These are phyloP conservation scores for Lecanicillium sp. DNA, from an alignment of 2,329 filamentous ascomycete species.

Conservation along the genomic window DNA sequence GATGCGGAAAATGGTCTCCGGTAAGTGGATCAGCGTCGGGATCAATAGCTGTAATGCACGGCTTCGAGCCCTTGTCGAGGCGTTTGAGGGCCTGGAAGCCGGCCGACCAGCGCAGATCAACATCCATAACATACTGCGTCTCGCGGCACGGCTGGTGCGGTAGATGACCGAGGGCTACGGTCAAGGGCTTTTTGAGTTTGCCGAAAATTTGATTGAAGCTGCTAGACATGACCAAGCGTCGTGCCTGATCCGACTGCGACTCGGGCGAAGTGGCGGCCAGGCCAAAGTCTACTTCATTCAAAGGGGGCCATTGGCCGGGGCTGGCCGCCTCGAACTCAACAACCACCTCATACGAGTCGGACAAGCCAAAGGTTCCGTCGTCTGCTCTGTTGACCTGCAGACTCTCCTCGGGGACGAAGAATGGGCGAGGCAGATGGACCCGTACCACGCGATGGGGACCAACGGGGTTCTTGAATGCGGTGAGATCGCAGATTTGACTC, in stretches of 20 bases:
- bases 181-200: constrained; percentile 28
- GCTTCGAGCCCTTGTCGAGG: constrained; percentile 33
- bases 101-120: constrained; percentile 39
- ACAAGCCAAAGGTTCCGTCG: constrained; percentile 38
- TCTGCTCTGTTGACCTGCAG: constrained; percentile 41
- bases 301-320: constrained; percentile 44
- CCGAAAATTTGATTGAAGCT: constrained; percentile 33
- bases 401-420: constrained; percentile 44
- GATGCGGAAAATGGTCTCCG: constrained; percentile 15
- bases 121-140: constrained; percentile 41
- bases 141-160: constrained; percentile 15
- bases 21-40: constrained; percentile 19
- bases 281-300: constrained; percentile 20
- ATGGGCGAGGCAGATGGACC: constrained; percentile 40
- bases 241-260: constrained; percentile 12
- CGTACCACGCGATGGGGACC: constrained; percentile 38
- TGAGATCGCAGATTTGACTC: constrained; percentile 46
- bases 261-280: background rate
- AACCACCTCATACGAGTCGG: constrained; percentile 40
- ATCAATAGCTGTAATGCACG: constrained; percentile 35
- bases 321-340: constrained; percentile 46
- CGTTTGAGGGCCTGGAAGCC: constrained; percentile 24
- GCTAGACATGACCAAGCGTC: constrained; percentile 31
- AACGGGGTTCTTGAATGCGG: constrained; percentile 39
- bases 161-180: constrained; percentile 18